Conservation (phyloP, 495 filamentous ascomycete species). For the Aspergillus cristatus region DNA sequence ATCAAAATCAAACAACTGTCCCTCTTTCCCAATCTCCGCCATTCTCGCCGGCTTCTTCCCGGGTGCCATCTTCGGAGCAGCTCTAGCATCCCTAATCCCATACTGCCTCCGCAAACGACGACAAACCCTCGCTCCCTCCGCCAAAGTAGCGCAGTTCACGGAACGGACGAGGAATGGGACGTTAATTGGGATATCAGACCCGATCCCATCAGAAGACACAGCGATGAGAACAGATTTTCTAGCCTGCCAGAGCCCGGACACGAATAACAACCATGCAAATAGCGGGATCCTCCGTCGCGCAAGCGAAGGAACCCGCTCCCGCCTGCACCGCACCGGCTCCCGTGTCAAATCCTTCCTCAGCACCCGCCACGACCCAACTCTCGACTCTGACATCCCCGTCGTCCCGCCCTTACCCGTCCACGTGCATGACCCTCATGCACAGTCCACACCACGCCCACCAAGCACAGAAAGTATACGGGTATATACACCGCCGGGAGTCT, state of each 20-base stretch:
- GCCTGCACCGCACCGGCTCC: constrained; percentile 27
- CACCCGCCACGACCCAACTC: constrained; percentile 1
- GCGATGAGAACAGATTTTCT: constrained; percentile 53
- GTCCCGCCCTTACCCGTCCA: constrained; percentile 15
- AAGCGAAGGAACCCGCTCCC: constrained; percentile 24
- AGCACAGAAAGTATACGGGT: constrained; percentile 63
- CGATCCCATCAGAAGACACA: constrained; percentile 41
- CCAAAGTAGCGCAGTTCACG: constrained; percentile 15
- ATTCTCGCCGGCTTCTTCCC: constrained; percentile 57
- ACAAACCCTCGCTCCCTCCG: constrained; percentile 7
- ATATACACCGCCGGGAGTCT: constrained; percentile 51
- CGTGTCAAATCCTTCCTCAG: constrained; percentile 31
- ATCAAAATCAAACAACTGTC: constrained; percentile 9
- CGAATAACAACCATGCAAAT: constrained; percentile 8
- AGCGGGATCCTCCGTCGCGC: constrained; percentile 11
- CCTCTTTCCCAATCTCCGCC: constrained; percentile 43
- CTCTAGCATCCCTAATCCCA: constrained; percentile 33
- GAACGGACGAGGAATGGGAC: constrained; percentile 33
- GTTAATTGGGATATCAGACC: constrained; percentile 44
- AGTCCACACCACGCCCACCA: constrained; percentile 35
- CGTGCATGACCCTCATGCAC: too few relatives aligned
- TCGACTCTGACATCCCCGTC: neutral
- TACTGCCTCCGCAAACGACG: constrained; percentile 33
- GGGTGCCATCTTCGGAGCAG: constrained; percentile 46
- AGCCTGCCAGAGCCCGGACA: constrained; percentile 25